Percentiles rank a stretch among this genome's conserved stretches.
phyloP scores from a whole-genome alignment of 768 basidiomycete species.

The Rubroboletus pulcherrimus region DNA sequence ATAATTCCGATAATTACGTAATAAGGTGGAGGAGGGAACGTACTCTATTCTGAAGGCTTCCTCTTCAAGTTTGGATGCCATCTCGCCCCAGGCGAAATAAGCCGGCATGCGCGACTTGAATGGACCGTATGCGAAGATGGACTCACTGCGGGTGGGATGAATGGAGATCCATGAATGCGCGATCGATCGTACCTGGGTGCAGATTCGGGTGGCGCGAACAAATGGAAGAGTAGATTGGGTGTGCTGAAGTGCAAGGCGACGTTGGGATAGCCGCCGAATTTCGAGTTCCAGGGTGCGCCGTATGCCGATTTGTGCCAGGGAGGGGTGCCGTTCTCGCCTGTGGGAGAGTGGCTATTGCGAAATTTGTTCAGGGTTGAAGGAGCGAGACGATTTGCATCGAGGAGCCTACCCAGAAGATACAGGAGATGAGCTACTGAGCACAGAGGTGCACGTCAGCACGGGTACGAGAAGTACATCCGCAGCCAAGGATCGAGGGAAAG shows the following conservation, averaged over 20 bases:
- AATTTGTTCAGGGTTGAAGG: conserved; percentile 27
- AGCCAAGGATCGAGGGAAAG: conserved; percentile 12
- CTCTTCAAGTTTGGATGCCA: conserved; percentile 66
- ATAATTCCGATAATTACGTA: conserved; percentile 29
- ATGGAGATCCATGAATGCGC: conserved; percentile 13
- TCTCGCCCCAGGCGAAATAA: conserved; percentile 72
- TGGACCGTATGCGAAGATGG: conserved; percentile 27
- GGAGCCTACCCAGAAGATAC: conserved; percentile 40
- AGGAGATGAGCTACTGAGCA: conserved; percentile 24
- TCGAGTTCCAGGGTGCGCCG: conserved; percentile 28
- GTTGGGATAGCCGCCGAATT: conserved; percentile 38
- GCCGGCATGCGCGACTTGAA: conserved; percentile 40
- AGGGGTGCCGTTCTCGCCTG: conserved; percentile 21
- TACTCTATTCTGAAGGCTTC: conserved; percentile 81
- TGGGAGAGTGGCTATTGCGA: conserved; percentile 28
- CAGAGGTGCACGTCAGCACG: conserved; percentile 23
- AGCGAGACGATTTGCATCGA: conserved; percentile 23
- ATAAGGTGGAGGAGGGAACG: conserved; percentile 40
- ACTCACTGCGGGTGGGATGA: conserved; percentile 36
- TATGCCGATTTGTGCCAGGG: conserved; percentile 29
- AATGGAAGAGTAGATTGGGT: conserved; percentile 62
- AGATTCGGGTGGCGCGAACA: conserved; percentile 72
- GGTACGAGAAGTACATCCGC: conserved; percentile 24
- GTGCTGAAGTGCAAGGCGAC: conserved; percentile 60
- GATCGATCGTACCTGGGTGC: conserved; percentile 35